These are phyloP conservation scores for Xylariaceae sp. DNA, from an alignment of 2,329 filamentous ascomycete genomes.

Conservation along the genomic window DNA sequence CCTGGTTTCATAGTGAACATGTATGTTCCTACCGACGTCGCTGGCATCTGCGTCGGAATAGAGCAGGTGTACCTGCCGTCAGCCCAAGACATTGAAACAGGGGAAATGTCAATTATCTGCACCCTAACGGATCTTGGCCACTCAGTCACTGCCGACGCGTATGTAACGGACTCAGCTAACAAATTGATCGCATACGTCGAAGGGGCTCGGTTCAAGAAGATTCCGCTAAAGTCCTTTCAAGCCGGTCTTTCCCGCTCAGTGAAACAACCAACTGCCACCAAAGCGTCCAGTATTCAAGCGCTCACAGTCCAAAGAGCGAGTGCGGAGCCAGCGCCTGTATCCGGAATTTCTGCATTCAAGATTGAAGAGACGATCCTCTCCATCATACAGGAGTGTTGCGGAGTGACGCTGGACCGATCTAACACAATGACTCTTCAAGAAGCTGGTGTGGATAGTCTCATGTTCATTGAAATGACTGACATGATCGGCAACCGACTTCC, in stretches of 20 bases:
- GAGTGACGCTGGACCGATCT: neutral
- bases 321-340: neutral
- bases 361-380: constrained; percentile 3
- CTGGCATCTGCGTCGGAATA: constrained; percentile 28
- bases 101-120: constrained; percentile 26
- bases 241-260: constrained; percentile 7
- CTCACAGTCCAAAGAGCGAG: no score
- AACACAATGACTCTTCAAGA: constrained; percentile 15
- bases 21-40: constrained; percentile 23
- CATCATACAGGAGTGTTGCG: constrained; percentile 3
- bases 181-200: constrained; percentile 23
- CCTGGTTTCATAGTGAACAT: constrained; percentile 31
- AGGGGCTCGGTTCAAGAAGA: constrained; percentile 30
- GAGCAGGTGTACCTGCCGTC: constrained; percentile 21
- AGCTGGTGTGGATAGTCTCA: constrained; percentile 25
- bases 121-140: constrained; percentile 24
- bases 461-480: constrained; percentile 25
- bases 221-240: constrained; percentile 34
- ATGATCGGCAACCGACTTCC: constrained; percentile 6
- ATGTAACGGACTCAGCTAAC: constrained; percentile 19
- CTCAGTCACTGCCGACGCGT: constrained; percentile 26
- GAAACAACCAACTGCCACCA: neutral
- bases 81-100: constrained; percentile 10
- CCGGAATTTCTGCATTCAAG: neutral
- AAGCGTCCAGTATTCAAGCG: no score